Evolutionary conservation across 2,329 filamentous ascomycete species (phyloP), one percentile per base, ranked within the genome.

Genomic region (Chrysoporthe deuterocubensis): DNA sequence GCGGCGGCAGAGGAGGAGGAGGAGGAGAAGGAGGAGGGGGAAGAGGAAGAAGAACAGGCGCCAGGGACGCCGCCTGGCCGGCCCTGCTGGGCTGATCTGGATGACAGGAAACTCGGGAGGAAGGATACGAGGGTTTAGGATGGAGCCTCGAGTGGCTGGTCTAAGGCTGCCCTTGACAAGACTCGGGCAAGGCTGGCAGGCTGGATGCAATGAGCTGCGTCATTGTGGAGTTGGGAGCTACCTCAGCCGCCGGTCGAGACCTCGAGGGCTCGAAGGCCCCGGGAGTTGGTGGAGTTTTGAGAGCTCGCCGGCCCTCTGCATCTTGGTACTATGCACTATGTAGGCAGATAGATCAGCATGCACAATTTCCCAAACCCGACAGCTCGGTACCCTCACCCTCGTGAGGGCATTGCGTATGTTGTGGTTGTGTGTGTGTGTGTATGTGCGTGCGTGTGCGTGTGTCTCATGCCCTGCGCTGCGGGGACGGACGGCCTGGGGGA

Each of bases 61-160:
- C 1, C 50, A 32, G 50, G 21, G 26, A 54, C 50, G 14, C 26
- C 26, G 21, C 26, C 16, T 14, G 50, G 50, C 21, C 21, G 21
- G 26, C 6, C 9, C n/a, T 50, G n/a, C 48, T 26, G 11, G n/a
- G 48, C 32, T 56, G 26, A 4, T 34, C 54, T 18, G 32, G 54
- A 57, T 34, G 34, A 40, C 54, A 57, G 32, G 54, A 37, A 9
- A 54, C 21, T 52, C 48, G 18, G 18, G n/a, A 18, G 21, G 50
- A 57, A 40, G 34, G 54, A 57, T 57, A 57, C 54, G 54, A 57
- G 34, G 11, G 2, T n/a, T 21, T 13, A 16, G 18, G 9, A 57
- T 57, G 54, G 54, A 40, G 54, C 54, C 54, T 57, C 54, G 54
- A 40, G 54, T 57, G 54, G 54, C 54, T 57, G 54, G 54, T 57